phyloP scores from a whole-genome alignment of 257 asterid genomes.

The Fraxinus anomala region DNA sequence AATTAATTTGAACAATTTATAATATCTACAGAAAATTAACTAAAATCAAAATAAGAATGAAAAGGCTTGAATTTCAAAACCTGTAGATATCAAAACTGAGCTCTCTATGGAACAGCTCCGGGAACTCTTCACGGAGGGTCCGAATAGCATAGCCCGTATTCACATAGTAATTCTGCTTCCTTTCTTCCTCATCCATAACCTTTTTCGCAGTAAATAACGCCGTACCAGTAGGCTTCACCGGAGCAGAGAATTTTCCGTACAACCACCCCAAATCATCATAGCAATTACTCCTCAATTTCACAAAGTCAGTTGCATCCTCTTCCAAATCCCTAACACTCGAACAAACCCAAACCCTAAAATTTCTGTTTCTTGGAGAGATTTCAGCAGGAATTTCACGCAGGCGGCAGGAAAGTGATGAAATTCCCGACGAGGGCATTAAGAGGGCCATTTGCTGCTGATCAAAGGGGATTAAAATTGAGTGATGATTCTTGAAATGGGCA shows the following conservation, averaged over 20 bases:
- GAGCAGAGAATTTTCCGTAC: constrained; percentile 47
- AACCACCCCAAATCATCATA: constrained; percentile 44
- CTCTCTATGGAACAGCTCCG: constrained; percentile 70
- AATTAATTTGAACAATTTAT: not conserved
- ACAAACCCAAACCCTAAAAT: constrained; percentile 40
- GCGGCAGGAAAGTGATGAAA: constrained; percentile 34
- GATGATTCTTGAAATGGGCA: not conserved
- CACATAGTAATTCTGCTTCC: constrained; percentile 76
- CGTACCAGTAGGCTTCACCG: constrained; percentile 50
- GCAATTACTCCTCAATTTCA: constrained; percentile 41
- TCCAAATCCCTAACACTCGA: constrained; percentile 62
- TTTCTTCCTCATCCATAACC: constrained; percentile 55
- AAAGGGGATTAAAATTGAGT: not conserved
- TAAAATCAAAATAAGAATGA: not conserved
- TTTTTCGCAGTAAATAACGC: constrained; percentile 40
- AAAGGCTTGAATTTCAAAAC: constrained; percentile 32
- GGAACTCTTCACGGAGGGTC: constrained; percentile 85
- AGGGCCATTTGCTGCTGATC: constrained; percentile 31
- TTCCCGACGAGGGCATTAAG: constrained; percentile 37
- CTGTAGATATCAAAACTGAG: constrained; percentile 85
- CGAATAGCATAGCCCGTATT: constrained; percentile 92
- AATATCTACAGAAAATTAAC: not conserved
- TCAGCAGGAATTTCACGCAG: constrained; percentile 16
- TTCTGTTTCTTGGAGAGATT: constrained; percentile 26
- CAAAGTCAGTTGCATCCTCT: constrained; percentile 39